Base-by-base conservation (phyloP, 2,329 filamentous ascomycete species). In the Fusarium neocosmosporiellum region DNA sequence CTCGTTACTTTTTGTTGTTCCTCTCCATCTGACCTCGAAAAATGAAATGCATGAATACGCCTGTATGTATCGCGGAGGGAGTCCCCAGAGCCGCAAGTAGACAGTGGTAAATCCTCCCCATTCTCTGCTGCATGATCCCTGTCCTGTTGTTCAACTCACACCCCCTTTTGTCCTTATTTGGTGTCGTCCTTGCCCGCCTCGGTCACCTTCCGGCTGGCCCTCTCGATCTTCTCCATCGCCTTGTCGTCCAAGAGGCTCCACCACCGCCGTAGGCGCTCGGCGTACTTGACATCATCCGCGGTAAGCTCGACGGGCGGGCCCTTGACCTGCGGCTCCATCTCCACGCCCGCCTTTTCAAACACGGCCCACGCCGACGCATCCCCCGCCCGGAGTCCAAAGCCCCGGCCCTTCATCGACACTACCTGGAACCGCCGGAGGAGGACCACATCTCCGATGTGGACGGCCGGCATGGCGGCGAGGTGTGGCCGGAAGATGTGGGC, bases 321-420 rank as follows among this genome's bases (percentile, higher is more conserved):
- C 68, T 85, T 87, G 60, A 91, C 86, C 80, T 91, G 87, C 46
- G 87, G 82, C 48, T 85, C 80, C 75, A 78, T 77, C 64, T 81
- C 78, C 60, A 78, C 76, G 53, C 82, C 80, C 4, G 80, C 80
- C 41, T 81, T 80, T 72, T 90, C 88, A 70, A 89, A 91, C 4
- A 92, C 88, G 2, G 88, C 90, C 88, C 90, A 92, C 62, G 88
- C 87, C 18, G 88, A 91, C 36, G 81, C 83, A 50, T 88, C 87
- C n/a, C 83, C 84, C n/a, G 85, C 85, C 55, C 85, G 82, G 58
- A 91, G 80, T 1, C 88, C 89, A 69, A 88, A 90, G 2, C 87
- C 89, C 60, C 86, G 86, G 53, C 83, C 84, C 66, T 86, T 86
- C 59, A 91, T 80, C 4, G 88, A 83, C 46, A 86, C 82, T 16